Percentiles rank a stretch among this genome's conserved stretches.
Conservation (phyloP, 257 asterid species). For the Euphrasia confusa region DNA sequence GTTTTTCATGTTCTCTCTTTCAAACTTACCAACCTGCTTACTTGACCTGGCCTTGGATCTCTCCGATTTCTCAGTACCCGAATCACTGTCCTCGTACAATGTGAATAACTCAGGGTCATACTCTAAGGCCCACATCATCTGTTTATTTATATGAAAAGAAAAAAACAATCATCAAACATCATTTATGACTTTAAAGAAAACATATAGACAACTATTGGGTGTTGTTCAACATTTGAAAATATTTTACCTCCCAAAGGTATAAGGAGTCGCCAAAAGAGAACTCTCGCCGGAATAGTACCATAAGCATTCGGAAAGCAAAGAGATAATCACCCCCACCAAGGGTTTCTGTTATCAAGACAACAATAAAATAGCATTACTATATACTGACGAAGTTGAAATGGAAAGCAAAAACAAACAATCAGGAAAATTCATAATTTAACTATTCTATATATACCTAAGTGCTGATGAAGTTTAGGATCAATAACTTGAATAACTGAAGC, state of each 20-base stretch:
- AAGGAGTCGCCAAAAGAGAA: conserved; percentile 88
- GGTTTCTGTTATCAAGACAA: conserved; percentile 45
- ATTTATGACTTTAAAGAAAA: neutral
- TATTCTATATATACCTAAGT: conserved; percentile 55
- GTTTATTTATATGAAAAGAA: conserved; percentile 1
- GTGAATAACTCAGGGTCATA: conserved; percentile 65
- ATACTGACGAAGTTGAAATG: neutral
- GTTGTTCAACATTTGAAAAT: neutral
- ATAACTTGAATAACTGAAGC: conserved; percentile 81
- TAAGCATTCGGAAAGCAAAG: conserved; percentile 93
- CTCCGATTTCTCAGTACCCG: conserved; percentile 37
- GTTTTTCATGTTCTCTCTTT: conserved; percentile 57
- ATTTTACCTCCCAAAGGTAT: conserved; percentile 87
- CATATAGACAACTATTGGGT: neutral
- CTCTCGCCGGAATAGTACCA: conserved; percentile 93
- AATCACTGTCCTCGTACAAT: conserved; percentile 52
- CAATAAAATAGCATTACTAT: conserved; percentile 10
- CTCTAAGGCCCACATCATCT: conserved; percentile 99
- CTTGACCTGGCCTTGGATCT: conserved; percentile 47
- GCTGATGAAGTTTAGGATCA: conserved; percentile 95
- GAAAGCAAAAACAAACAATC: neutral
- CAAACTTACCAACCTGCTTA: conserved; percentile 67
- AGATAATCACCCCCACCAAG: conserved; percentile 91
- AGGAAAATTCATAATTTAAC: no score
- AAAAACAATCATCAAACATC: neutral